A percentile compares a stretch with the other conserved stretches of the same genome.
Evolutionary conservation across 305 asterid genomes (phyloP).

Genomic region (Fraxinus nigra): DNA sequence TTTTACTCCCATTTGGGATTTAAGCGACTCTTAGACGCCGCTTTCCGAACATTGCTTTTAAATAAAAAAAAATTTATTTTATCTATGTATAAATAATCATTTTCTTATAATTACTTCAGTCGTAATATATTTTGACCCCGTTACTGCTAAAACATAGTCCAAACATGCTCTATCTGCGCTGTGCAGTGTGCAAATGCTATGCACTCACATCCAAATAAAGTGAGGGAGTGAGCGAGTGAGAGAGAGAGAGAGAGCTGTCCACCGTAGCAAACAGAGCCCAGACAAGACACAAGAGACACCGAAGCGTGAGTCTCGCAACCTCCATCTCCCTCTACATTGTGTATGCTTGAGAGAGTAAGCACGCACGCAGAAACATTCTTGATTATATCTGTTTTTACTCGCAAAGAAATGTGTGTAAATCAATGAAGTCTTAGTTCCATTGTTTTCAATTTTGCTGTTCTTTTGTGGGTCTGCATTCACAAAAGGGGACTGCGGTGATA

Average conservation of each 20-base stretch:
- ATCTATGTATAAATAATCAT: too few relatives aligned
- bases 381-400: background rate
- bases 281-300: background rate
- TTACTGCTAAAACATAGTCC: background rate
- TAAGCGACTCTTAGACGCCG: too few relatives aligned
- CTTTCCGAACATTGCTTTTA: background rate
- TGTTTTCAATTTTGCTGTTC: constrained; percentile 15
- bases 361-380: background rate
- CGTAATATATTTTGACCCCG: background rate
- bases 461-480: background rate
- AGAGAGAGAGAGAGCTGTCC: background rate
- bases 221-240: background rate
- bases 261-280: background rate
- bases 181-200: background rate
- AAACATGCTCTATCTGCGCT: background rate
- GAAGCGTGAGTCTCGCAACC: background rate
- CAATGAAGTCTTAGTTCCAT: constrained; percentile 13
- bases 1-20: too few relatives aligned
- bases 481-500: background rate
- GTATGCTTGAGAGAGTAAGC: background rate
- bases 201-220: background rate
- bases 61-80: background rate
- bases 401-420: constrained; percentile 25
- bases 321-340: background rate
- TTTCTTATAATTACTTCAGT: background rate